These are phyloP conservation scores for Irineochytrium annulatum DNA, from an alignment of 192 early-diverging fungal genomes.

Conservation along the genomic window DNA sequence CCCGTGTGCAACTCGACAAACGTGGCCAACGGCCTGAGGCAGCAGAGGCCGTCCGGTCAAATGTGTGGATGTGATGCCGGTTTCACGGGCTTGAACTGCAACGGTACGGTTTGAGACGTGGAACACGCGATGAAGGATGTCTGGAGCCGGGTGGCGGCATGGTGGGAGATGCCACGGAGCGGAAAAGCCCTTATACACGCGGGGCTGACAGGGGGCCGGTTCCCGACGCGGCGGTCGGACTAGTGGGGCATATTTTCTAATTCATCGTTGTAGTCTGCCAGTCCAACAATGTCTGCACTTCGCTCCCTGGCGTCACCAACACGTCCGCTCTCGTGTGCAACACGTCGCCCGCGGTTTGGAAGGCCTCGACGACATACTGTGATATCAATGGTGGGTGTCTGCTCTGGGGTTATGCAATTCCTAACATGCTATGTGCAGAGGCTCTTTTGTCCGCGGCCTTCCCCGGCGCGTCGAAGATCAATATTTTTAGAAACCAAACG, in stretches of 20 bases:
- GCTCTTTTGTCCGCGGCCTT: slow-evolving; percentile 37
- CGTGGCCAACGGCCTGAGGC: not conserved
- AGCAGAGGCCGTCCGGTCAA: slow-evolving; percentile 5
- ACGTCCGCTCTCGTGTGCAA: slow-evolving; percentile 26
- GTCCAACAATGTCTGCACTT: not conserved
- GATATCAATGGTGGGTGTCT: slow-evolving; percentile 7
- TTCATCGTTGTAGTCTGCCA: not conserved
- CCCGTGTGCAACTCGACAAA: slow-evolving; percentile 29
- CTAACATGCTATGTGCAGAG: slow-evolving; percentile 17
- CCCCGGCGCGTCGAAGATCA: slow-evolving; percentile 33
- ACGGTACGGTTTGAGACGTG: slow-evolving; percentile 15
- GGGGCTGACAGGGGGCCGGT: slow-evolving; percentile 26
- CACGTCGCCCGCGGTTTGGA: slow-evolving; percentile 6
- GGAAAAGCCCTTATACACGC: slow-evolving; percentile 42
- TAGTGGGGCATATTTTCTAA: slow-evolving; percentile 45
- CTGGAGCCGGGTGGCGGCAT: not conserved
- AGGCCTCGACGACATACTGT: slow-evolving; percentile 17
- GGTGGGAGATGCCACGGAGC: slow-evolving; percentile 13
- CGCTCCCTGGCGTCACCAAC: not conserved
- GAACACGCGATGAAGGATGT: not conserved
- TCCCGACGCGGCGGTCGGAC: slow-evolving; percentile 7
- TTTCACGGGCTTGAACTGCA: slow-evolving; percentile 56
- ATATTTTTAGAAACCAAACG: slow-evolving; percentile 29
- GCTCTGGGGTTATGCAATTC: slow-evolving; percentile 1
- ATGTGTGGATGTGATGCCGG: slow-evolving; percentile 49